These are phyloP conservation scores for Talaromyces proteolyticus DNA, from an alignment of 495 filamentous ascomycete genomes.

Conservation along the genomic window DNA sequence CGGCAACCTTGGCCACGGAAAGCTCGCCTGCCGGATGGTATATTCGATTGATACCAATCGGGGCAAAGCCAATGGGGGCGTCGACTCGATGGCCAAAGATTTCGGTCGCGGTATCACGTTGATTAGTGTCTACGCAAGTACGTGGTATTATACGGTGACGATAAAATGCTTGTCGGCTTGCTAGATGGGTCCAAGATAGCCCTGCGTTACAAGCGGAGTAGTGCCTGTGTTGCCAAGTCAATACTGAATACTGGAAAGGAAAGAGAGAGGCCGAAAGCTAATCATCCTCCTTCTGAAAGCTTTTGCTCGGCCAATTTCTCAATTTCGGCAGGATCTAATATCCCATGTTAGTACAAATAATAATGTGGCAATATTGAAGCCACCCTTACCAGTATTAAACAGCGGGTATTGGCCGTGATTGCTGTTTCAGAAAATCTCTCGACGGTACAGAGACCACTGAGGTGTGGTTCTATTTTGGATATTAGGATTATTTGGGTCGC, in stretches of 20 bases:
- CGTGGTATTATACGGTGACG: constrained; percentile 60
- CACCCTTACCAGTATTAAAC: constrained; percentile 47
- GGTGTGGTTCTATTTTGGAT: constrained; percentile 49
- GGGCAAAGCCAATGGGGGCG: constrained; percentile 59
- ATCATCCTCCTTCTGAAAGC: constrained; percentile 38
- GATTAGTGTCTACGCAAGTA: constrained; percentile 56
- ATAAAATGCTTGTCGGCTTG: constrained; percentile 65
- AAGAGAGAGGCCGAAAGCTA: constrained; percentile 5
- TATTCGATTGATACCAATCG: constrained; percentile 62
- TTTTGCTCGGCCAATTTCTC: constrained; percentile 52
- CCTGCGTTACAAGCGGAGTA: constrained; percentile 66
- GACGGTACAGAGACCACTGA: constrained; percentile 56
- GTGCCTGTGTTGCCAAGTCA: constrained; percentile 27
- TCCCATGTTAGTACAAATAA: background rate
- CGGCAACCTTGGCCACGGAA: constrained; percentile 52
- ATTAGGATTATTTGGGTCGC: constrained; percentile 52
- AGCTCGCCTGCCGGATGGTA: constrained; percentile 53
- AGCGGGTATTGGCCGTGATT: constrained; percentile 49
- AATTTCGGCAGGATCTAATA: constrained; percentile 46
- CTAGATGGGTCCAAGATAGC: constrained; percentile 57
- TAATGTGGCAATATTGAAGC: too few species aligned
- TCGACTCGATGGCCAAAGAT: constrained; percentile 58
- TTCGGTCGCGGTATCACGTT: constrained; percentile 47
- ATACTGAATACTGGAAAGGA: background rate
- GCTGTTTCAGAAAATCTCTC: constrained; percentile 53